These are phyloP conservation scores for Somion occarium DNA, from an alignment of 1,284 basidiomycete species.

Conservation along the genomic window DNA sequence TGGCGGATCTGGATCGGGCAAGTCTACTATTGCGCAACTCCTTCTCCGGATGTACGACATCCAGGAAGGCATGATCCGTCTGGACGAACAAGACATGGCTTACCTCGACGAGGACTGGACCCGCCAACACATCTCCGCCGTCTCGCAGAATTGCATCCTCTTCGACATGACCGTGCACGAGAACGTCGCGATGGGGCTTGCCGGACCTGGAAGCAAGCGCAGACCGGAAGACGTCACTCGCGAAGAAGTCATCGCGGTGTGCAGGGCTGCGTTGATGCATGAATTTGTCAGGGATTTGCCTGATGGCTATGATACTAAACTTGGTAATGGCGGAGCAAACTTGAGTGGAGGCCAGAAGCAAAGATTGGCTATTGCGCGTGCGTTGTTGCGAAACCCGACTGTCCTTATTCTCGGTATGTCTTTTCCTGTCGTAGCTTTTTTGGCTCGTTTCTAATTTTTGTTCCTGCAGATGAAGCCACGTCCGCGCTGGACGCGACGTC, in stretches of 20 bases:
- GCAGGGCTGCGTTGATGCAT: constrained; percentile 83
- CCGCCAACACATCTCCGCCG: constrained; percentile 68
- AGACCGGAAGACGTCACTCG: constrained; percentile 47
- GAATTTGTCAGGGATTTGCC: constrained; percentile 84
- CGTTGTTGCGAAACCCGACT: constrained; percentile 81
- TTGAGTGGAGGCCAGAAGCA: constrained; percentile 95
- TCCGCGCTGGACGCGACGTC: constrained; percentile 91
- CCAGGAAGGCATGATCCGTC: constrained; percentile 54
- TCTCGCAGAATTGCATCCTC: constrained; percentile 76
- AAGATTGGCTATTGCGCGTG: constrained; percentile 87
- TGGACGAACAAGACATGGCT: constrained; percentile 80
- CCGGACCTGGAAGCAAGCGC: constrained; percentile 41
- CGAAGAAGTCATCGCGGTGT: constrained; percentile 77
- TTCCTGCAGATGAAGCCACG: constrained; percentile 83
- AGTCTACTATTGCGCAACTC: constrained; percentile 86
- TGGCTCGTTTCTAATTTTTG: constrained; percentile 4
- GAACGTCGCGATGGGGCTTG: constrained; percentile 82
- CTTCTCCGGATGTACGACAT: constrained; percentile 78
- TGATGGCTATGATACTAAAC: constrained; percentile 81
- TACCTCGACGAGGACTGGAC: constrained; percentile 79
- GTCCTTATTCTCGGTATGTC: constrained; percentile 88
- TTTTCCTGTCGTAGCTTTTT: constrained; percentile 2
- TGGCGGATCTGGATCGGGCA: constrained; percentile 88
- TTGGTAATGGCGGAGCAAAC: constrained; percentile 72
- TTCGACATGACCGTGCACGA: constrained; percentile 84